Conservation (phyloP, 495 filamentous ascomycete species). For the Staphylotrichum tortipilum region DNA sequence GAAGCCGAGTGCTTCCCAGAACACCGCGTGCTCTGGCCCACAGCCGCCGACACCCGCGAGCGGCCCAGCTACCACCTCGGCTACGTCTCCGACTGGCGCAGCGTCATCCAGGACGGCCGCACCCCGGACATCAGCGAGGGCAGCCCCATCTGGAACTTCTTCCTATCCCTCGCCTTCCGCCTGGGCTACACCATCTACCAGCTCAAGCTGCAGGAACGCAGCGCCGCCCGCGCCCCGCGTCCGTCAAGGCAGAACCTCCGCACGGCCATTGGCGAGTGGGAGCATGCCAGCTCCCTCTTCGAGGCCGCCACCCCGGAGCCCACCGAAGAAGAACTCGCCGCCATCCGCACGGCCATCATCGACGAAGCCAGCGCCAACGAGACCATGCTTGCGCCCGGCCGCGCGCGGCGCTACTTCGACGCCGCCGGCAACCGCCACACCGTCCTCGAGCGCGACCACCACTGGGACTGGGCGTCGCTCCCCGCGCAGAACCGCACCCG, state of each 20-base stretch:
- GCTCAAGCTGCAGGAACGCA: background rate
- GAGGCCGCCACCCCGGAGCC: background rate
- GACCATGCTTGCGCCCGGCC: slow-evolving; percentile 18
- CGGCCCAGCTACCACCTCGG: background rate
- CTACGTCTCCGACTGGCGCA: slow-evolving; percentile 4
- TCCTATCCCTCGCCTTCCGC: slow-evolving; percentile 17
- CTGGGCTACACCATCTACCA: slow-evolving; percentile 17
- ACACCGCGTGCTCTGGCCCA: slow-evolving; percentile 15
- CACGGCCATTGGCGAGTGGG: slow-evolving; percentile 2
- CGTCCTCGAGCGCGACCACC: slow-evolving; percentile 8
- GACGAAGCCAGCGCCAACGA: slow-evolving; percentile 19
- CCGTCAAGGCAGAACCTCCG: too few relatives aligned
- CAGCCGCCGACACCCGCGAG: background rate
- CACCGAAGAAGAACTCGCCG: background rate
- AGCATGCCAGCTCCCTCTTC: background rate
- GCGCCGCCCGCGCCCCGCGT: background rate
- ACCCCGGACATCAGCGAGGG: background rate
- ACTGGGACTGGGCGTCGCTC: slow-evolving; percentile 20
- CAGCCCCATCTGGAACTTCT: slow-evolving; percentile 14
- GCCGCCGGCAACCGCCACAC: background rate
- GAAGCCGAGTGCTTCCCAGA: slow-evolving; percentile 15
- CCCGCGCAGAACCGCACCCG: background rate
- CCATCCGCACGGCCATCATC: slow-evolving; percentile 16
- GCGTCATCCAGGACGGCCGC: background rate
- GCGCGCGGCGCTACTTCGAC: slow-evolving; percentile 1